These are phyloP conservation scores for Primulina huaijiensis DNA, from an alignment of 257 asterid species.

Conservation along the genomic window DNA sequence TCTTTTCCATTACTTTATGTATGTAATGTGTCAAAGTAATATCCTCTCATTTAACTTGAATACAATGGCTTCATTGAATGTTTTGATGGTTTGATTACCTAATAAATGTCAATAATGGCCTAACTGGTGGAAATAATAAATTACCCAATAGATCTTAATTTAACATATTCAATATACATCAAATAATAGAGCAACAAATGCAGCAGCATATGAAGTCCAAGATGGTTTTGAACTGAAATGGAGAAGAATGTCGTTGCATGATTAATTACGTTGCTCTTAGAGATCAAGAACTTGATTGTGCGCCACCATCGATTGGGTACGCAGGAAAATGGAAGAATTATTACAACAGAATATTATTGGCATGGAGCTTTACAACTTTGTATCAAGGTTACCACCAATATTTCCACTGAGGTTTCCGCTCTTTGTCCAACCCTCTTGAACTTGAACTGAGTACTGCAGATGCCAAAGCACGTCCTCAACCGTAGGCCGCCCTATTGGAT, in stretches of 20 bases:
- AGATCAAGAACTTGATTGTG: neutral
- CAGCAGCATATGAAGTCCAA: neutral
- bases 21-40: neutral
- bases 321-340: neutral
- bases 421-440: constrained; percentile 98
- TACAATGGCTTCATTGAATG: too few species aligned
- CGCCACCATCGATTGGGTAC: neutral
- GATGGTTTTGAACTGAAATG: neutral
- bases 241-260: neutral
- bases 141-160: too few species aligned
- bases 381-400: constrained; percentile 51
- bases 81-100: too few species aligned
- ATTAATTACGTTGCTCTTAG: neutral
- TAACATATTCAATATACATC: too few species aligned
- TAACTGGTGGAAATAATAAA: too few species aligned
- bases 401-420: constrained; percentile 61
- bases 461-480: constrained; percentile 98
- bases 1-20: neutral
- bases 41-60: too few species aligned
- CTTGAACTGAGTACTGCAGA: constrained; percentile 93
- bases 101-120: too few species aligned
- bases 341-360: neutral
- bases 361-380: constrained; percentile 36
- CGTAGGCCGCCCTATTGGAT: constrained; percentile 64
- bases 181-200: neutral